These are phyloP conservation scores for Cudoniella acicularis DNA, from an alignment of 495 filamentous ascomycete species.

Conservation along the genomic window DNA sequence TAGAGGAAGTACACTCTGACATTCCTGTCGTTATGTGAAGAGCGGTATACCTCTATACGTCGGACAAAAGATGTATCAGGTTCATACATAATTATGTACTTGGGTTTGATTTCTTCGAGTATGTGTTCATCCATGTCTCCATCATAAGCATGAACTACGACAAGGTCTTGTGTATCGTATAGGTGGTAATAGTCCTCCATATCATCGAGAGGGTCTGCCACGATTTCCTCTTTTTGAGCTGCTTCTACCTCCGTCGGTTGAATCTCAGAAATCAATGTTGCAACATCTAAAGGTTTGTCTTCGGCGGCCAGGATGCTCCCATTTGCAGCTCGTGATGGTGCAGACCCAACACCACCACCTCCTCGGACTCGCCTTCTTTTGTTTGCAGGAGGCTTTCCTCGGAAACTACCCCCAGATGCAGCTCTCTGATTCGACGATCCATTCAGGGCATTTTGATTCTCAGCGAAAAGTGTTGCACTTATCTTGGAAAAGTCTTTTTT, in stretches of 20 bases:
- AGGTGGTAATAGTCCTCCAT: constrained; percentile 91
- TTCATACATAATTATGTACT: constrained; percentile 98
- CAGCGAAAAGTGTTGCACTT: constrained; percentile 64
- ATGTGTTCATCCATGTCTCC: constrained; percentile 96
- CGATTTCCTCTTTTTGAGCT: constrained; percentile 66
- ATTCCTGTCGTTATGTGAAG: constrained; percentile 83
- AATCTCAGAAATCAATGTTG: constrained; percentile 61
- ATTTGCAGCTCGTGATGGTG: constrained; percentile 53
- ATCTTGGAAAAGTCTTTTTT: constrained; percentile 86
- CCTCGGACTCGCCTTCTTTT: constrained; percentile 90
- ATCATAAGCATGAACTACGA: constrained; percentile 88
- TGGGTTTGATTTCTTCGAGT: constrained; percentile 85
- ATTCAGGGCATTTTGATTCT: constrained; percentile 76
- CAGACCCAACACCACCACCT: constrained; percentile 57
- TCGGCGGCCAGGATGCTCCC: constrained; percentile 73
- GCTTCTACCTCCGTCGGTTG: constrained; percentile 63
- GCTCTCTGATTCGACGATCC: constrained; percentile 48
- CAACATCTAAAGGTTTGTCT: constrained; percentile 73
- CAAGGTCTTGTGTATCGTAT: constrained; percentile 85
- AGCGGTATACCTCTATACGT: constrained; percentile 91
- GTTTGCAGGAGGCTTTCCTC: constrained; percentile 70
- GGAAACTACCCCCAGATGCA: constrained; percentile 34
- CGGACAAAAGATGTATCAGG: constrained; percentile 95
- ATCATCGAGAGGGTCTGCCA: constrained; percentile 76
- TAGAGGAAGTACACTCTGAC: constrained; percentile 95